Conservation (phyloP, 306 rosid species). For the Acacia acuminata region DNA sequence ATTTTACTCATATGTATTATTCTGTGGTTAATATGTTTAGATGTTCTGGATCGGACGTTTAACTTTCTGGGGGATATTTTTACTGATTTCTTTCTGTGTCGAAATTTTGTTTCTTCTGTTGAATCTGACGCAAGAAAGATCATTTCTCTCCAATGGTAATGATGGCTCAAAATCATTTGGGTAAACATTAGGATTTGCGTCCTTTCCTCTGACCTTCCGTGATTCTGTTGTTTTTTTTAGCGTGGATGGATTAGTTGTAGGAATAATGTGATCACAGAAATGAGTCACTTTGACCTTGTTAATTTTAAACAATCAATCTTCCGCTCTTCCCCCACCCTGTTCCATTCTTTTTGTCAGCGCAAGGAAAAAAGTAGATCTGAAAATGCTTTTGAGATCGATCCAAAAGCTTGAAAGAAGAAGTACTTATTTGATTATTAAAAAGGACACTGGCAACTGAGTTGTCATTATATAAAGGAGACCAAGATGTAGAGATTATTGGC, state of each 20-base stretch:
- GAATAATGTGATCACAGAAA: background rate
- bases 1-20: background rate
- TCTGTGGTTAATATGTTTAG: background rate
- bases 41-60: background rate
- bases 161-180: background rate
- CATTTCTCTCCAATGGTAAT: background rate
- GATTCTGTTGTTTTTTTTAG: background rate
- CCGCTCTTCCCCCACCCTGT: background rate
- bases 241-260: background rate
- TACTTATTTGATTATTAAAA: background rate
- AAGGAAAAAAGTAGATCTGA: conserved; percentile 30
- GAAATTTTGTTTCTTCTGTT: background rate
- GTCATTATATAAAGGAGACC: background rate
- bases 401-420: conserved; percentile 6
- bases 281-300: background rate
- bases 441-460: background rate
- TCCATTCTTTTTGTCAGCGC: background rate
- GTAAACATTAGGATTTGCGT: background rate
- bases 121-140: background rate
- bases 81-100: background rate
- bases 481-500: conserved; percentile 2
- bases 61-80: background rate
- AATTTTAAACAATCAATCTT: background rate
- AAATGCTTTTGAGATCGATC: conserved; percentile 7
- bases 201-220: background rate